Evolutionary conservation across 2,329 filamentous ascomycete species (phyloP).

Genomic region (Escovopsis sp.): DNA sequence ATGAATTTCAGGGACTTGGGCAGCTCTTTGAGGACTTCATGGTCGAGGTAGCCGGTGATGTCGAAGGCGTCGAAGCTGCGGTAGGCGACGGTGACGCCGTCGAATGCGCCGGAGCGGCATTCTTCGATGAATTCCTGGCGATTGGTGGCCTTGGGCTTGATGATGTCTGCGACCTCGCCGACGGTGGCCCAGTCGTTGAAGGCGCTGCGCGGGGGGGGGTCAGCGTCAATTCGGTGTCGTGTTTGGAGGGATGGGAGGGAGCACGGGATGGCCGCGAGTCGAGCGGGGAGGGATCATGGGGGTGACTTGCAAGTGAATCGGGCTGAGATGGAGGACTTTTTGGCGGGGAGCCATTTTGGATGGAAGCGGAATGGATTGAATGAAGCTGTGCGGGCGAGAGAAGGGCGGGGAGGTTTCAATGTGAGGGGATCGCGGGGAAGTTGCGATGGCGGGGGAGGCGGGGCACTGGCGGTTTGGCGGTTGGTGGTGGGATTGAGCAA

Average conservation of each 20-base stretch:
- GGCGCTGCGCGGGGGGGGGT: constrained; percentile 33
- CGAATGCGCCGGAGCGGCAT: constrained; percentile 48
- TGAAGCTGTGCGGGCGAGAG: too few relatives aligned
- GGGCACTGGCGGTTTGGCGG: not conserved
- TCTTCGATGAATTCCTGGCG: constrained; percentile 56
- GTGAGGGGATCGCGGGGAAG: too few relatives aligned
- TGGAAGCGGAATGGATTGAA: not conserved
- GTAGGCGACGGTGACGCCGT: constrained; percentile 51
- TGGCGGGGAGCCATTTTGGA: too few relatives aligned
- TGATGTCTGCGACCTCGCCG: constrained; percentile 45
- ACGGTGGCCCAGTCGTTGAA: constrained; percentile 50
- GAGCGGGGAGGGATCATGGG: too few relatives aligned
- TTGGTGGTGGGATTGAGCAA: not conserved
- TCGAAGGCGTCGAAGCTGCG: constrained; percentile 52
- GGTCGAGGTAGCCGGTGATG: constrained; percentile 56
- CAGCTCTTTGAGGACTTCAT: constrained; percentile 47
- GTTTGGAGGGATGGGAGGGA: too few relatives aligned
- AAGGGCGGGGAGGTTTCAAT: too few relatives aligned
- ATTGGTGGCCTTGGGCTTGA: constrained; percentile 45
- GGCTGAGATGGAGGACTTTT: too few relatives aligned
- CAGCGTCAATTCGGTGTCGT: not conserved
- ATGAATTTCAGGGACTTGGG: constrained; percentile 41
- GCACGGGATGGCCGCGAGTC: too few relatives aligned
- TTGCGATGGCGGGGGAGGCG: not conserved
- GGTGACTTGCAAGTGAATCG: not conserved